Evolutionary conservation across 1,284 basidiomycete species (phyloP), one percentile per base, ranked within the genome.

Genomic region (Boletus nobilissimus): DNA sequence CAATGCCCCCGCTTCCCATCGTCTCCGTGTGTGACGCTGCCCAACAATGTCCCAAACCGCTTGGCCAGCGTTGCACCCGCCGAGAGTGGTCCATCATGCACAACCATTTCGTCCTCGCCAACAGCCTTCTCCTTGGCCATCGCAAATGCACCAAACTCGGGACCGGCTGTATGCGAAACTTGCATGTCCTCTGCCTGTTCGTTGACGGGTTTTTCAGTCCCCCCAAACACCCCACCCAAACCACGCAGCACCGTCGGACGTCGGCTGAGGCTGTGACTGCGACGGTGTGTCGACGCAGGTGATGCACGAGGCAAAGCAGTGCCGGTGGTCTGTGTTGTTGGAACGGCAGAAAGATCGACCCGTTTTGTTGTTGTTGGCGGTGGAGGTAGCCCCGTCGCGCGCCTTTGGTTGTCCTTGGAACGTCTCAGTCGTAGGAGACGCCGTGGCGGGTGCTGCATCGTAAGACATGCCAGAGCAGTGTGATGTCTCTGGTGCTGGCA

Each of bases 381-480:
- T 34, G 77, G 75, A 5, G 86, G 85, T 2, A 87, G 38, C 13
- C 86, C 85, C 85, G 84, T 94, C 93, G 48, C 92, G 87, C 3
- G 91, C 90, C 65, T 93, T 89, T 2, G 94, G 91, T 81, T 92
- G 92, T 38, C 92, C 89, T 38, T 80, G 83, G 87, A 92, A 94
- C 32, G 86, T 86, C 5, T 88, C 86, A 8, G 90, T 83, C 2
- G 91, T 92, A 1, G 93, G 92, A 10, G 89, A 85, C 10, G 90
- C 86, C 88, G 89, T 83, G 36, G 89, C 87, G 26, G 87, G 84
- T 26, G 89, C 86, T 26, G 87, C 86, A 78, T 95, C 94, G 82
- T 95, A 96, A 46, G 94, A 94, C 90, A 93, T 90, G 14, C 92
- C 93, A 32, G 93, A 94, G 81, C 92, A 94, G 84, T 96, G 95